Evolutionary conservation across 805 yeast genomes (phyloP).

Genomic region (Groenewaldozyma salmanticensis): DNA sequence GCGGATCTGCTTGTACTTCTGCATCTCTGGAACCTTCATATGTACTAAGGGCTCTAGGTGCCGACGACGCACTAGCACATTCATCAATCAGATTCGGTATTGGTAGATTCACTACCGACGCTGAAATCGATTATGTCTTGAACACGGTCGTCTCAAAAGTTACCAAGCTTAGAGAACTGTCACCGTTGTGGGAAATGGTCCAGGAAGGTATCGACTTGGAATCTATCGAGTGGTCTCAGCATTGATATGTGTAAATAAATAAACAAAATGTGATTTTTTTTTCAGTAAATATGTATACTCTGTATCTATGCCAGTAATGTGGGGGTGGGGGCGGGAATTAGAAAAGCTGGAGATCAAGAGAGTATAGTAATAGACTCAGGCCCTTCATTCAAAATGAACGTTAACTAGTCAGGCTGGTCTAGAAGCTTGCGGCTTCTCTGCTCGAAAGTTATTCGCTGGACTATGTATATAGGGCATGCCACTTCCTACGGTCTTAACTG

Average conservation of each 20-base stretch:
- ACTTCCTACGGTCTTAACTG: too few species aligned
- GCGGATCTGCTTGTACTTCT: conserved; percentile 98
- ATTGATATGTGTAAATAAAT: conserved; percentile 33
- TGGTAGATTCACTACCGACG: conserved; percentile 95
- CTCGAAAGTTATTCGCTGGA: too few species aligned
- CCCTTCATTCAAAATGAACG: too few species aligned
- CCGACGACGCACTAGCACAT: conserved; percentile 96
- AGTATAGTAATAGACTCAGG: too few species aligned
- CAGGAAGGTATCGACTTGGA: conserved; percentile 95
- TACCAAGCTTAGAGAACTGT: conserved; percentile 78
- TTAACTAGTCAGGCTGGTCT: too few species aligned
- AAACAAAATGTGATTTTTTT: background rate
- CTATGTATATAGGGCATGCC: too few species aligned
- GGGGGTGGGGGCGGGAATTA: too few species aligned
- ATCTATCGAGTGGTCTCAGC: conserved; percentile 97
- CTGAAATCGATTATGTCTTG: conserved; percentile 88
- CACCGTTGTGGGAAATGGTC: conserved; percentile 98
- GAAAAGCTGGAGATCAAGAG: too few species aligned
- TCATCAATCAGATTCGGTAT: conserved; percentile 96
- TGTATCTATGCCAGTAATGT: too few species aligned
- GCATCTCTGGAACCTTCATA: conserved; percentile 97
- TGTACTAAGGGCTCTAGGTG: conserved; percentile 92
- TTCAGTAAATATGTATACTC: background rate
- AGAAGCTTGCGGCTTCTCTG: too few species aligned
- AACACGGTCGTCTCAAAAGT: conserved; percentile 85